Conservation (phyloP, 331 rosid genomes). For the Dryas integrifolia region DNA sequence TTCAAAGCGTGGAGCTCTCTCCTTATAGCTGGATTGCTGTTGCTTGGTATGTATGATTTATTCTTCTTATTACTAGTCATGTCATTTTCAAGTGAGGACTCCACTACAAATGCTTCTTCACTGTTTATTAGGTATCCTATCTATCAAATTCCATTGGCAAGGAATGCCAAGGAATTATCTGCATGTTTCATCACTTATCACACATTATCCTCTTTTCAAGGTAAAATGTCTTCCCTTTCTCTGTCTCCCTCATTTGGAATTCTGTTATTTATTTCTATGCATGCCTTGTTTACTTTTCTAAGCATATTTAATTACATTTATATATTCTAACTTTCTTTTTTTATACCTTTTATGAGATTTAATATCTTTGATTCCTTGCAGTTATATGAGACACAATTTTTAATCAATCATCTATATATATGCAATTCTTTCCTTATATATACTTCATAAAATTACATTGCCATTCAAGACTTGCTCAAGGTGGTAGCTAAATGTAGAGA, state of each 20-base stretch:
- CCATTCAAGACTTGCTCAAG: background rate
- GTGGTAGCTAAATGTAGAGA: background rate
- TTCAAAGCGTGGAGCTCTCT: constrained; percentile 24
- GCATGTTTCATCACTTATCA: constrained; percentile 28
- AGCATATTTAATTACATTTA: background rate
- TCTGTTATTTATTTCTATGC: too few relatives aligned
- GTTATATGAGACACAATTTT: background rate
- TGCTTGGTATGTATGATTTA: constrained; percentile 25
- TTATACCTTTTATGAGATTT: too few relatives aligned
- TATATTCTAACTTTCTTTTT: too few relatives aligned
- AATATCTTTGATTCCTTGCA: background rate
- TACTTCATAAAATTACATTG: too few relatives aligned
- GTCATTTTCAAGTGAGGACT: background rate
- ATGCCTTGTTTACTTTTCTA: background rate
- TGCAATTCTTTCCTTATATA: too few relatives aligned
- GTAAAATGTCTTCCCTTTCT: background rate
- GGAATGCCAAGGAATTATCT: constrained; percentile 20
- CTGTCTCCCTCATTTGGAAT: background rate
- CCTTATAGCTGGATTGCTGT: constrained; percentile 31
- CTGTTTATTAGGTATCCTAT: constrained; percentile 25
- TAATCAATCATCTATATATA: background rate
- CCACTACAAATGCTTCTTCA: background rate
- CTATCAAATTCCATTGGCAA: constrained; percentile 28
- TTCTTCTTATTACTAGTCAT: background rate
- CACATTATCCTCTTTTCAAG: constrained; percentile 17